Conservation (phyloP, 495 filamentous ascomycete genomes). For the Penicillium diatomitis region DNA sequence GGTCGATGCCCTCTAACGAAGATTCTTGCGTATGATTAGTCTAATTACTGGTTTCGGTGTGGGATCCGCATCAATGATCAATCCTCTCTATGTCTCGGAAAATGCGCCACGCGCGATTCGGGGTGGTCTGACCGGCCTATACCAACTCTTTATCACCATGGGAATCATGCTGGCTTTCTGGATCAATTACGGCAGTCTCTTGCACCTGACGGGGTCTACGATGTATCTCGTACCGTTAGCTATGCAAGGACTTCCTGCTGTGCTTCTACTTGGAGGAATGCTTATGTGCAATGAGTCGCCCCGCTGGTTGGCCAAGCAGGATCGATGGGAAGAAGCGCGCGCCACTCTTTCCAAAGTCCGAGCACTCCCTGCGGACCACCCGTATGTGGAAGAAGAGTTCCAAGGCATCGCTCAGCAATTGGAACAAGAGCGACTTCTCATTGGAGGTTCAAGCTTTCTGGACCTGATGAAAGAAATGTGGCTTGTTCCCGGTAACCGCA, state of each 20-base stretch:
- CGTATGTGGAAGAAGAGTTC: conserved; percentile 58
- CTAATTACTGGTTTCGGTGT: conserved; percentile 59
- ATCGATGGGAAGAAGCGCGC: conserved; percentile 60
- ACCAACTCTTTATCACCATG: conserved; percentile 56
- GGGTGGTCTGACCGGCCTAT: conserved; percentile 59
- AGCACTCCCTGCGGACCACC: conserved; percentile 43
- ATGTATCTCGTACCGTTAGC: conserved; percentile 61
- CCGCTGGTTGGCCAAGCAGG: conserved; percentile 58
- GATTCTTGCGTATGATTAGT: conserved; percentile 7
- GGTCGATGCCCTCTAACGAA: background rate
- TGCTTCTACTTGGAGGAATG: conserved; percentile 51
- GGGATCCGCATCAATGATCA: conserved; percentile 56
- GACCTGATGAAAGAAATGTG: conserved; percentile 65
- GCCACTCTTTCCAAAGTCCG: conserved; percentile 46
- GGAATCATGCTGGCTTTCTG: conserved; percentile 62
- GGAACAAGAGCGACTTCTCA: conserved; percentile 57
- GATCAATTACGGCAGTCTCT: conserved; percentile 53
- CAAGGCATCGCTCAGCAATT: conserved; percentile 55
- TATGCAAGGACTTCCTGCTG: conserved; percentile 55
- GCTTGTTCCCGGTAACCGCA: conserved; percentile 54
- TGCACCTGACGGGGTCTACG: conserved; percentile 41
- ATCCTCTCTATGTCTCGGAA: conserved; percentile 51
- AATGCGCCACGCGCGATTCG: conserved; percentile 66
- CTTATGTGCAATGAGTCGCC: conserved; percentile 58
- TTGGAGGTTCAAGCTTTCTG: conserved; percentile 53